These are phyloP conservation scores for Colletotrichum sp. DNA, from an alignment of 2,329 filamentous ascomycete genomes.

Conservation along the genomic window DNA sequence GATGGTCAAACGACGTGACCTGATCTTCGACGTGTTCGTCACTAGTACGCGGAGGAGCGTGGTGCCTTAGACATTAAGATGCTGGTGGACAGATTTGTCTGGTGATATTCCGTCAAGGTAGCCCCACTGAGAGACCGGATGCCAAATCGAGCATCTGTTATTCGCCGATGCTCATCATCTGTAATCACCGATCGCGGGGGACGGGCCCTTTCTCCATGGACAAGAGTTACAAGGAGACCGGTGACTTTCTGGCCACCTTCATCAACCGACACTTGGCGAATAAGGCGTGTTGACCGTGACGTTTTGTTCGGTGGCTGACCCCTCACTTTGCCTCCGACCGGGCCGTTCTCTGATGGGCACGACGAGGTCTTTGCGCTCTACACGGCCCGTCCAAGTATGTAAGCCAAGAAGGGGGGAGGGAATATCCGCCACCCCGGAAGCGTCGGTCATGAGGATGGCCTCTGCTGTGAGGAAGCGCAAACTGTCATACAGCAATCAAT, in stretches of 20 bases:
- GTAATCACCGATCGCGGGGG: not conserved
- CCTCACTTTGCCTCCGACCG: conserved; percentile 5
- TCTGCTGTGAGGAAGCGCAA: not conserved
- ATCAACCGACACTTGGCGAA: not conserved
- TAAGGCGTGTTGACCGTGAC: not conserved
- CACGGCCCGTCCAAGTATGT: not conserved
- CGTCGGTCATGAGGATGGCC: not conserved
- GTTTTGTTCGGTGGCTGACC: conserved; percentile 8
- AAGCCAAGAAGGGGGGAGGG: not conserved
- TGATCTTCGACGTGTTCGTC: not conserved
- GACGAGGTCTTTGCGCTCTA: not conserved
- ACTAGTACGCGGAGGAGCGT: not conserved
- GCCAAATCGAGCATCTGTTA: conserved; percentile 1
- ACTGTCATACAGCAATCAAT: not conserved
- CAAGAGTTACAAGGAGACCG: not conserved
- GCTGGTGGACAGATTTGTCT: not conserved
- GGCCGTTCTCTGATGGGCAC: not conserved
- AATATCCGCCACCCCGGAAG: conserved; percentile 1
- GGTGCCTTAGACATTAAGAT: not conserved
- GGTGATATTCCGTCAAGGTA: not conserved
- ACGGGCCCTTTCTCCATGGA: not conserved
- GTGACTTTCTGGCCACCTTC: not conserved
- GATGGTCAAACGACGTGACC: not conserved
- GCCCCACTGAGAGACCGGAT: not conserved
- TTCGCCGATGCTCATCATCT: not conserved